phyloP scores from a whole-genome alignment of 768 basidiomycete species.

The Ephemerocybe angulata region DNA sequence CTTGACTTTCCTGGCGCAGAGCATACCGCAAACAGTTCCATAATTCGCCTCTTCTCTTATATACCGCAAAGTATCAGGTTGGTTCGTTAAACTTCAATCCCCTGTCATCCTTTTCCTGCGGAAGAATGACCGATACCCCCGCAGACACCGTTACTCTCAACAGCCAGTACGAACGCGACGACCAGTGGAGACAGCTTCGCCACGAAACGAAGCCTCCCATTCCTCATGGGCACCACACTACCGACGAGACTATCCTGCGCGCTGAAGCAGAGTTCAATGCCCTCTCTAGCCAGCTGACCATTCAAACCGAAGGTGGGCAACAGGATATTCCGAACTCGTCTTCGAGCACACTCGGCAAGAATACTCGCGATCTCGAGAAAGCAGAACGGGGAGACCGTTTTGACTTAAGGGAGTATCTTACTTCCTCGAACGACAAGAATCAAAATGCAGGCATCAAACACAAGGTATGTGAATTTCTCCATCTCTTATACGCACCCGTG shows the following conservation, averaged over 20 bases:
- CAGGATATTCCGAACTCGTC: conserved; percentile 4
- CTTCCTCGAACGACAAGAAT: conserved; percentile 62
- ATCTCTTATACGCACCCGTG: not conserved
- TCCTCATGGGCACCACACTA: not conserved
- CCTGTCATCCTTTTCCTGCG: not conserved
- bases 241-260: conserved; percentile 11
- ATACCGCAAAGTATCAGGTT: not conserved
- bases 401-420: conserved; percentile 65
- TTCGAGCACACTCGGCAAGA: not conserved
- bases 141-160: conserved; percentile 27
- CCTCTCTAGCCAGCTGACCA: conserved; percentile 6
- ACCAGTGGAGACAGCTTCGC: not conserved
- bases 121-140: conserved; percentile 27
- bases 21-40: not conserved
- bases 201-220: not conserved
- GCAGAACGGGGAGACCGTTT: conserved; percentile 38
- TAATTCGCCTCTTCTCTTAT: not conserved
- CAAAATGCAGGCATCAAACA: conserved; percentile 64
- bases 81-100: not conserved
- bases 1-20: not conserved
- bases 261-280: conserved; percentile 25
- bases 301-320: not conserved
- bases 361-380: conserved; percentile 31
- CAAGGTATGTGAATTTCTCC: conserved; percentile 36
- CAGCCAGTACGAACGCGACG: conserved; percentile 15